Percentiles rank a stretch among this genome's conserved stretches.
phyloP scores from a whole-genome alignment of 306 rosid genomes.

The Hippophae tibetana region DNA sequence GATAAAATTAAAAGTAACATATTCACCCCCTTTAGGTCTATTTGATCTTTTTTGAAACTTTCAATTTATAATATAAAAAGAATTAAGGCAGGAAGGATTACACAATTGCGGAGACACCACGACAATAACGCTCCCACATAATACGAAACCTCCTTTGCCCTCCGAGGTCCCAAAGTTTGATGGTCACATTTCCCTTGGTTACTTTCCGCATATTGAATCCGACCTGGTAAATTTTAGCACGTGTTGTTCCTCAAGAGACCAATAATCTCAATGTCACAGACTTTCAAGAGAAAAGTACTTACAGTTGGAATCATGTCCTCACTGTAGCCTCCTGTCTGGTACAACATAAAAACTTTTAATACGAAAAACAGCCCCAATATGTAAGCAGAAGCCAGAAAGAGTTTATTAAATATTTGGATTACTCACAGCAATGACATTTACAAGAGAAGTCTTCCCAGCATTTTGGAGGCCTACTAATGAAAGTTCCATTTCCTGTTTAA shows the following conservation, averaged over 20 bases:
- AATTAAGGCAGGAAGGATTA: constrained; percentile 27
- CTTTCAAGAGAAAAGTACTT: constrained; percentile 23
- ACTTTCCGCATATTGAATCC: constrained; percentile 95
- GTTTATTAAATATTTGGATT: constrained; percentile 9
- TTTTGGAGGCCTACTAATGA: constrained; percentile 93
- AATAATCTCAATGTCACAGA: not conserved
- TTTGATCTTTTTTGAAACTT: too few species aligned
- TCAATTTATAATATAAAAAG: not conserved
- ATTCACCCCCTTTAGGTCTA: too few species aligned
- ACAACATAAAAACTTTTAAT: constrained; percentile 21
- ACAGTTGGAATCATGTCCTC: constrained; percentile 99
- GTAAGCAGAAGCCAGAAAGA: not conserved
- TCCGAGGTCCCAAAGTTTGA: constrained; percentile 98
- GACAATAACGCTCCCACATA: constrained; percentile 99
- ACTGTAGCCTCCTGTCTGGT: constrained; percentile 84
- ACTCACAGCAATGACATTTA: constrained; percentile 89
- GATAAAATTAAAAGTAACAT: too few species aligned
- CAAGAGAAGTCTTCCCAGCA: constrained; percentile 91
- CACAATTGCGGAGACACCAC: constrained; percentile 93
- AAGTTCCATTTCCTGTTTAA: constrained; percentile 97
- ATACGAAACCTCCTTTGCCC: constrained; percentile 90
- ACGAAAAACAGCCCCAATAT: constrained; percentile 13
- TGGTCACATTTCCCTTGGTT: constrained; percentile 86
- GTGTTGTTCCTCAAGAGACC: not conserved
- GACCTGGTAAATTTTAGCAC: constrained; percentile 36